phyloP scores from a whole-genome alignment of 768 basidiomycete species.

The Kwoniella mangroviensis region DNA sequence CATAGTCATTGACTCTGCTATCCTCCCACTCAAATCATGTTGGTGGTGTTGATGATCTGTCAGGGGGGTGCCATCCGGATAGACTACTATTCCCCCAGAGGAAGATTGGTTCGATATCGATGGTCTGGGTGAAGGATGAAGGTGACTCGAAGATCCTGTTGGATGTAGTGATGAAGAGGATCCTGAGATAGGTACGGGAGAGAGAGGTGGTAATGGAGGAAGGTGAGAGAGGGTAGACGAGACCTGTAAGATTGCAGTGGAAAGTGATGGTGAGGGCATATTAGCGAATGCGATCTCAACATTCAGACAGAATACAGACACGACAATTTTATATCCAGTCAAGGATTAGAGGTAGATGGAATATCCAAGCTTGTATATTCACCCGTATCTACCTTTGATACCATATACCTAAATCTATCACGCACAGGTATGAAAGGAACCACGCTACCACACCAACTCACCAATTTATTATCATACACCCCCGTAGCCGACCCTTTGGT shows the following conservation, averaged over 20 bases:
- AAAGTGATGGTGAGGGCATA: neutral
- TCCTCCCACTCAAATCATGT: conserved; percentile 12
- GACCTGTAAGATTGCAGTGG: conserved; percentile 31
- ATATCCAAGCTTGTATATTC: too few species aligned
- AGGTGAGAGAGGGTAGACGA: conserved; percentile 51
- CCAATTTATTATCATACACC: conserved; percentile 55
- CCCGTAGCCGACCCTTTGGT: conserved; percentile 23
- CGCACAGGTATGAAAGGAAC: conserved; percentile 1
- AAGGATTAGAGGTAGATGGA: too few species aligned
- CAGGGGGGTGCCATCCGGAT: conserved; percentile 41
- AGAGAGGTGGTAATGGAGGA: conserved; percentile 46
- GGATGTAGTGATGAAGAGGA: conserved; percentile 16
- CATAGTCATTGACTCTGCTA: conserved; percentile 38
- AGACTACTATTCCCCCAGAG: conserved; percentile 29
- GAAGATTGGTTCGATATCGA: conserved; percentile 25
- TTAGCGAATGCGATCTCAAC: too few species aligned
- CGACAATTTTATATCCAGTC: too few species aligned
- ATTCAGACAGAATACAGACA: too few species aligned
- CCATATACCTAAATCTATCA: neutral
- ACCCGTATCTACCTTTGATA: neutral
- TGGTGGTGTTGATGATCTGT: conserved; percentile 19
- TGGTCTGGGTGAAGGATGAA: conserved; percentile 29
- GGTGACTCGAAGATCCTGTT: conserved; percentile 8
- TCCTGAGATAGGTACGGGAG: conserved; percentile 32
- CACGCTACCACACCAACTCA: conserved; percentile 19